These are phyloP conservation scores for Silene conica DNA, from an alignment of 148 eudicot genomes.

Conservation along the genomic window DNA sequence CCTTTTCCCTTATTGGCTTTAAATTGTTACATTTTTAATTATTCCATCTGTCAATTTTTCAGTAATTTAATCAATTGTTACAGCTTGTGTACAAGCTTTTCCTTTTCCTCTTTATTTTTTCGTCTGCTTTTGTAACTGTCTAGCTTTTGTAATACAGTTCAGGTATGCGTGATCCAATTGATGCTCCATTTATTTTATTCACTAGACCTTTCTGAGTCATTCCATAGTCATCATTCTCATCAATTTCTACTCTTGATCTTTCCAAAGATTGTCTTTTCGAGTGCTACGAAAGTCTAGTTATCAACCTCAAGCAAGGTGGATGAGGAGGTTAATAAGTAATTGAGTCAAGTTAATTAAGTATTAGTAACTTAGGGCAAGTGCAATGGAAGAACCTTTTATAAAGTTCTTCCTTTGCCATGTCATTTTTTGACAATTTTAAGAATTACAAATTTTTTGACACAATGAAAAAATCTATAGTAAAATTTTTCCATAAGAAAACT, in stretches of 20 bases:
- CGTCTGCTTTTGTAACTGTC: conserved; percentile 16
- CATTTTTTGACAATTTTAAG: too few species aligned
- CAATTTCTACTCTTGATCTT: neutral
- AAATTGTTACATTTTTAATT: neutral
- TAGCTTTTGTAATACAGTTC: conserved; percentile 21
- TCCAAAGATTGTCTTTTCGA: neutral
- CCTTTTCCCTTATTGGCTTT: neutral
- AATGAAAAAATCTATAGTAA: too few species aligned
- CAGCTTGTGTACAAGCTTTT: conserved; percentile 31
- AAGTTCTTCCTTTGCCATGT: too few species aligned
- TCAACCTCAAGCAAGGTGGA: too few species aligned
- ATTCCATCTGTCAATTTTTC: neutral
- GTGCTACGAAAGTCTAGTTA: too few species aligned
- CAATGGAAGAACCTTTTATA: too few species aligned
- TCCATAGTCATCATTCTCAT: neutral
- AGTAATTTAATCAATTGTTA: conserved; percentile 6
- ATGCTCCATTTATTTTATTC: conserved; percentile 14
- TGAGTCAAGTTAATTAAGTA: too few species aligned
- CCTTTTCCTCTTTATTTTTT: conserved; percentile 12
- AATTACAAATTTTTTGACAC: too few species aligned
- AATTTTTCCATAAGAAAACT: too few species aligned
- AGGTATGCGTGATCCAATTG: conserved; percentile 1
- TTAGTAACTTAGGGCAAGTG: too few species aligned
- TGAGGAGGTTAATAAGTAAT: too few species aligned
- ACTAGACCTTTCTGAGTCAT: neutral